These are phyloP conservation scores for Euryodendron excelsum DNA, from an alignment of 148 eudicot species.

Conservation along the genomic window DNA sequence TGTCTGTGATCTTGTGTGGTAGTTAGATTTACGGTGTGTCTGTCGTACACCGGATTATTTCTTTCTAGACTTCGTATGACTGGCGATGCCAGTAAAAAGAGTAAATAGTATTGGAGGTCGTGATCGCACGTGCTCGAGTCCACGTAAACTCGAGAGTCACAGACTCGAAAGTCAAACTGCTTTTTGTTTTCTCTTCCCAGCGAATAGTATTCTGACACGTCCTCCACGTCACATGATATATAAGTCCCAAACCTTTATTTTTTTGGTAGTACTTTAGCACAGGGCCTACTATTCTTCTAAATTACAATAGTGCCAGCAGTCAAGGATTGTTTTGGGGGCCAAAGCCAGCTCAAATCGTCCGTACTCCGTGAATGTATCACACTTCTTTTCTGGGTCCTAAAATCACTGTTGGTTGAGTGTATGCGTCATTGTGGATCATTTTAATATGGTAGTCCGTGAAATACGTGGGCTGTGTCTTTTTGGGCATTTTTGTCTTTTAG, in stretches of 20 bases:
- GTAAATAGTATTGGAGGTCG: neutral
- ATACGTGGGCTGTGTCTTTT: neutral
- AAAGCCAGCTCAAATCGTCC: neutral
- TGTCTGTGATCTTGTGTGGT: no score
- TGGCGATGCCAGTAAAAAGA: neutral
- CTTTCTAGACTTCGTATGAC: no score
- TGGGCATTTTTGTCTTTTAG: slow-evolving; percentile 8
- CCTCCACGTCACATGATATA: no score
- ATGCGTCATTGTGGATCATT: neutral
- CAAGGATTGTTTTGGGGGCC: neutral
- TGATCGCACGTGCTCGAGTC: slow-evolving; percentile 24
- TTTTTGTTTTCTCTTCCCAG: neutral
- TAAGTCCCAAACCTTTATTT: no score
- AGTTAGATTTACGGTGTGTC: no score
- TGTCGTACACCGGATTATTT: no score
- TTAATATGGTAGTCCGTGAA: neutral
- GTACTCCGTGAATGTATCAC: neutral
- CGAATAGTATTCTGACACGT: slow-evolving; percentile 10
- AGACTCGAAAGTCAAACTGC: neutral
- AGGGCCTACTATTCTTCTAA: neutral
- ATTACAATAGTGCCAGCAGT: neutral
- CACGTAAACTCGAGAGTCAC: neutral
- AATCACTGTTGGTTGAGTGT: neutral
- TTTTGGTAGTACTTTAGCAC: no score
- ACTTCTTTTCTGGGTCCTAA: no score